Evolutionary conservation across 345 rosid species (phyloP), one percentile per base, ranked within the genome.

Genomic region (Hibiscus tridactylites): DNA sequence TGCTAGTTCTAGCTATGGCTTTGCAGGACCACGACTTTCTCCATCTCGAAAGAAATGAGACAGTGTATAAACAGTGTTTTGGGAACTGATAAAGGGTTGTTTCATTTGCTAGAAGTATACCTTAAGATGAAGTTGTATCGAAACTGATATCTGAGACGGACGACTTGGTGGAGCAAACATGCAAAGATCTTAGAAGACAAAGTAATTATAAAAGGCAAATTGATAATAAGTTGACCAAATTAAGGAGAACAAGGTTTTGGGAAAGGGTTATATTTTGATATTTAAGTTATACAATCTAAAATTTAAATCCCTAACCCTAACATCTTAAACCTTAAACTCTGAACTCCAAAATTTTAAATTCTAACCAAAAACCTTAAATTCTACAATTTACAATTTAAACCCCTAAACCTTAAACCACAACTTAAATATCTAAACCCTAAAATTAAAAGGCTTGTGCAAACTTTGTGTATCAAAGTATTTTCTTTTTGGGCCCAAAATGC

Each of bases 111-210:
- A 59, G 9, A 77, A 52, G 44, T 50, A 56, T 79, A 92, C 99
- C 92, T 87, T 86, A 76, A 95, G 63, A 71, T 86, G 80, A 73
- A 97, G 99, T 79, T 86, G 93, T 77, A 95, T 92, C 99, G 96
- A 95, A 78, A 71, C 87, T 65, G 97, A 95, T 78, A 92, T 81
- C 79, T 88, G 85, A 77, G 97, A 88, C 71, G 84, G 97, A 65
- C 82, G 93, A 76, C 80, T 87, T 61, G 86, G 71, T 75, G 84
- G 85, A 68, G 80, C 84, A 81, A 92, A 95, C 83, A 96, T 95
- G 91, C 78, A 73, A 73, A 75, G 61, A 70, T 65, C 70, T 61
- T 75, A 19, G 46, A 71, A 79, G 39, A 79, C 67, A 79, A 57
- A 50, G 11, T 47, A 47, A 49, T 61, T 31, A 72, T 26, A 31